Evolutionary conservation across 306 rosid genomes (phyloP).

Genomic region (Rosa chinensis): DNA sequence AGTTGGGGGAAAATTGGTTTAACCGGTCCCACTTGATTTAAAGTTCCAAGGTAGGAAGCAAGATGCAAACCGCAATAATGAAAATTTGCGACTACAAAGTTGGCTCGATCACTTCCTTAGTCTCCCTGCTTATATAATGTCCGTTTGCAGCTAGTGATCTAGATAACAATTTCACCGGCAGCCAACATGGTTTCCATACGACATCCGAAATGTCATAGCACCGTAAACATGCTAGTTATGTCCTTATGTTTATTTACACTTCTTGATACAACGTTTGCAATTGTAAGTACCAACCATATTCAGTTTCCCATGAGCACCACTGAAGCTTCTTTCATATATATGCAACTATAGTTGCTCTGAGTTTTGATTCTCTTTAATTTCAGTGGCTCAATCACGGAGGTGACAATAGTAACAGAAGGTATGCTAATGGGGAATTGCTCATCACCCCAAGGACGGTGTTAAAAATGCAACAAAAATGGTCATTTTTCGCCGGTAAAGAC

Average conservation of each 20-base stretch:
- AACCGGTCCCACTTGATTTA: not conserved
- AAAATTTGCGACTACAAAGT: not conserved
- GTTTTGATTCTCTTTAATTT: not conserved
- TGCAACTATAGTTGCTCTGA: not conserved
- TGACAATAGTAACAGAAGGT: constrained; percentile 33
- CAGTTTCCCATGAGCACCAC: not conserved
- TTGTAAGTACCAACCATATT: not conserved
- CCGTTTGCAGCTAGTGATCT: not conserved
- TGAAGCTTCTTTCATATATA: not conserved
- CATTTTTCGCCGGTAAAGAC: constrained; percentile 34
- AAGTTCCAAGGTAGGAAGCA: not conserved
- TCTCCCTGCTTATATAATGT: not conserved
- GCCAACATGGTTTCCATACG: constrained; percentile 9
- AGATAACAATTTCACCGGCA: not conserved
- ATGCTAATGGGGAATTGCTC: constrained; percentile 16
- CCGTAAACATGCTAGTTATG: constrained; percentile 4
- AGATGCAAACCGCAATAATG: not conserved
- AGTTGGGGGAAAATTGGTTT: not conserved
- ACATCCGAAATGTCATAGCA: not conserved
- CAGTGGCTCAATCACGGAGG: constrained; percentile 44
- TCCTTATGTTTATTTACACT: constrained; percentile 11
- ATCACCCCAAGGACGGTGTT: constrained; percentile 28
- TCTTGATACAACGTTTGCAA: constrained; percentile 14
- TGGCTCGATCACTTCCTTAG: not conserved
- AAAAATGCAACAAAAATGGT: constrained; percentile 27